Percentiles rank a stretch among this genome's conserved stretches.
phyloP scores from a whole-genome alignment of 352 stramenopile genomes.

The Phytophthora vignae region DNA sequence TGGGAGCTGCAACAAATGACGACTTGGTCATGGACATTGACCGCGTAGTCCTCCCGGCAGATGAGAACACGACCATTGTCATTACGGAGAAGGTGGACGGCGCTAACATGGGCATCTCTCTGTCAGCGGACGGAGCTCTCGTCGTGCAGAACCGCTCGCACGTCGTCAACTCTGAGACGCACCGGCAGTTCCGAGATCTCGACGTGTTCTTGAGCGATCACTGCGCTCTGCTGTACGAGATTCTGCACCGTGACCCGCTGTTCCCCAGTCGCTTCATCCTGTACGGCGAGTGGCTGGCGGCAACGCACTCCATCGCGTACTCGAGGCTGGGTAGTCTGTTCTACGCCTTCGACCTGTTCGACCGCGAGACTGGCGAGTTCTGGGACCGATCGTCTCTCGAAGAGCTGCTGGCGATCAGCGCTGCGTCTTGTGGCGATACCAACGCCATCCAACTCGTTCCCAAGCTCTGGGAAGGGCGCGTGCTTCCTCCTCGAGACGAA shows the following conservation, averaged over 20 bases:
- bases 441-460: constrained; percentile 52
- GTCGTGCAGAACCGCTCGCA: constrained; percentile 85
- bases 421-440: constrained; percentile 15
- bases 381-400: constrained; percentile 46
- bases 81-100: constrained; percentile 89
- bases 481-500: constrained; percentile 38
- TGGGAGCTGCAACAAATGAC: constrained; percentile 62
- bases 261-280: constrained; percentile 78
- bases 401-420: constrained; percentile 34
- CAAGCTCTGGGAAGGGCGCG: constrained; percentile 44
- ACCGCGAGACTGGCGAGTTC: constrained; percentile 60
- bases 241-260: constrained; percentile 58
- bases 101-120: constrained; percentile 83
- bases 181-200: constrained; percentile 74
- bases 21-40: constrained; percentile 45
- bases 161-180: constrained; percentile 60
- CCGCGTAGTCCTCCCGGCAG: constrained; percentile 6
- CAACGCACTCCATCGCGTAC: constrained; percentile 87
- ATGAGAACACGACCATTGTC: constrained; percentile 41
- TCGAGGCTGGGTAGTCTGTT: constrained; percentile 66
- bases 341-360: constrained; percentile 86
- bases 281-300: constrained; percentile 86
- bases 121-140: constrained; percentile 56
- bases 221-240: constrained; percentile 42
- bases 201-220: constrained; percentile 64